Evolutionary conservation across 306 rosid species (phyloP), one percentile per base, ranked within the genome.

Genomic region (Alnus rubra): DNA sequence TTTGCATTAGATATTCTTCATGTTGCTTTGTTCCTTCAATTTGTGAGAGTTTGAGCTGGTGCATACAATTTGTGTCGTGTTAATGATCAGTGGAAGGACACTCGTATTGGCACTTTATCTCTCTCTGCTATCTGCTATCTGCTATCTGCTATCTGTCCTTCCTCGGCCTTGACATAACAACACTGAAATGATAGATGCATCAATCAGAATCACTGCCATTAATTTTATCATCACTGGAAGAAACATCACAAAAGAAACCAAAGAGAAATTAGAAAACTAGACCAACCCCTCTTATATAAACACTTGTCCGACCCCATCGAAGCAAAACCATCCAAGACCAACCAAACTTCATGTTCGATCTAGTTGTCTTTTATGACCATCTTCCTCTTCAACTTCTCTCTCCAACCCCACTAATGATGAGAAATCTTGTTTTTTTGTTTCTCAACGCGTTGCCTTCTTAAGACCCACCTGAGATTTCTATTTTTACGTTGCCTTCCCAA

Each of bases 81-180:
- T 60, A 71, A 71, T 31, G 56, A 53, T 78, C n/a, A 71, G 74
- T 47, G 18, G 9, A n/a, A 70, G 42, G 42, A 49, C 56, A 42
- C 7, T 37, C 64, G 39, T 62, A 77, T 78, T 44, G 69, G 79
- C 48, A 74, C 77, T 73, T 75, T 72, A 63, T 52, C 81, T 78
- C 67, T 56, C 69, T 78, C 67, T 76, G 7, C 5, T 42, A 33
- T 33, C 37, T 74, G 90, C 84, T 39, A 2, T 67, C 71, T 75
- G 83, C 5, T 42, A 33, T 33, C 37, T 74, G 90, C 84, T 39
- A 2, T 67, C 71, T 75, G 83, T 81, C 82, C 90, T 76, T 87
- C 97, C 98, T 91, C 94, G 93, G 94, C 97, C 78, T 87, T 92
- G 98, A 87, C 92, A 91, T 87, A 87, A 92, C 98, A 94, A 86